Base-by-base conservation (phyloP, 1,139 yeast genomes). In the Pichia sp. region DNA sequence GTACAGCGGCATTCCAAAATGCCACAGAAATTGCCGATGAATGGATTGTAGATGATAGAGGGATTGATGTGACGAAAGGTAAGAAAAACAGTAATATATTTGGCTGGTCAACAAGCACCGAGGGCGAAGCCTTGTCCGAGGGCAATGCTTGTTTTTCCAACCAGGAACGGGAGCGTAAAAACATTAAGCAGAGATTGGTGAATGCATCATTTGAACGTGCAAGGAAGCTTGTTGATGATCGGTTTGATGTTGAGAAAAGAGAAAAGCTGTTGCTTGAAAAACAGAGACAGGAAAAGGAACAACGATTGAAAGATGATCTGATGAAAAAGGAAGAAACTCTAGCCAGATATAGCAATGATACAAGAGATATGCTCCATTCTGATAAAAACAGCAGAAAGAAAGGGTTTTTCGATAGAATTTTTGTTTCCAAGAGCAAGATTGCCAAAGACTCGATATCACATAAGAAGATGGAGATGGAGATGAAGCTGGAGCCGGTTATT, bases 11-110 rank as follows among this genome's bases (percentile, higher is more conserved):
- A 6, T 42, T 44, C 28, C 40, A 46, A 27, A 43, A 49, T 16
- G 28, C 52, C 9, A 27, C 32, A 3, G 36, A 41, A n/a, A 48
- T 57, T 4, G 36, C 55, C 3, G 46, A 48, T 29, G 41, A 44
- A 11, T 59, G 62, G 62, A 48, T 52, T 7, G 46, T 42, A 11
- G 50, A 50, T 28, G 62, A 58, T 39, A 56, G 50, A 37, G 50
- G 49, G 2, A 32, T 47, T 37, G 38, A 40, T 38, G 7, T 31
- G 33, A 29, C 11, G 10, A 43, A 29, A 11, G 33, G 29, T 10
- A 26, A 16, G 29, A 10, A 11, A 23, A 32, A 32, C 5, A 27
- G 27, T 5, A 29, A 27, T 16, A 16, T 16, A 16, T 16, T 16
- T 16, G 23, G 23, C 23, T 16, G 23, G 28, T 1, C 27, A 28